phyloP scores from a whole-genome alignment of 495 filamentous ascomycete species.

The Penicillium herquei region DNA sequence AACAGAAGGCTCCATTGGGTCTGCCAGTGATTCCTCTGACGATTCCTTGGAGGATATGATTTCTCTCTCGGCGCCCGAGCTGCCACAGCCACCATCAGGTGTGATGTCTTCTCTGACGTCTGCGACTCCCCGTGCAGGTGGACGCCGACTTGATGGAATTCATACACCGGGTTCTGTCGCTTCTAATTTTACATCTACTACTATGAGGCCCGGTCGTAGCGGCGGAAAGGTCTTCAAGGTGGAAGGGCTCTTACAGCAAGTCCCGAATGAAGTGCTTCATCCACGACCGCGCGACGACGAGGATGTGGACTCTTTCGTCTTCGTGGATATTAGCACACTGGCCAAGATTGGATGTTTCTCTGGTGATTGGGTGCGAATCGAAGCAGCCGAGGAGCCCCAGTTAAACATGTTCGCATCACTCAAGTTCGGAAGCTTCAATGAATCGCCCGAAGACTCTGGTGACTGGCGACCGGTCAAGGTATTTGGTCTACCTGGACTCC shows the following conservation, averaged over 20 bases:
- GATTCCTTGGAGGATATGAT: slow-evolving; percentile 81
- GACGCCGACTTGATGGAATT: slow-evolving; percentile 61
- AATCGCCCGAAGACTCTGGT: slow-evolving; percentile 43
- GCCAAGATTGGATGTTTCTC: slow-evolving; percentile 93
- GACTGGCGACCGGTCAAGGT: slow-evolving; percentile 80
- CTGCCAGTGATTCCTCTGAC: slow-evolving; percentile 67
- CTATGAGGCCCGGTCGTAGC: slow-evolving; percentile 61
- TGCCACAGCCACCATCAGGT: slow-evolving; percentile 64
- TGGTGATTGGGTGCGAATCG: slow-evolving; percentile 93
- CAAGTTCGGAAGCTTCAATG: slow-evolving; percentile 46
- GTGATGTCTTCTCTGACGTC: slow-evolving; percentile 69
- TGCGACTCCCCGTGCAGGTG: slow-evolving; percentile 69
- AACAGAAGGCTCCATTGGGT: slow-evolving; percentile 46
- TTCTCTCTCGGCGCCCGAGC: slow-evolving; percentile 72
- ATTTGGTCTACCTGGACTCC: slow-evolving; percentile 77
- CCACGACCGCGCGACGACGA: slow-evolving; percentile 82
- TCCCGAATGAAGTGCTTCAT: slow-evolving; percentile 77
- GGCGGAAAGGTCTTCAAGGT: slow-evolving; percentile 69
- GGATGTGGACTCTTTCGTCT: slow-evolving; percentile 81
- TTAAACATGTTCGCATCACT: slow-evolving; percentile 53
- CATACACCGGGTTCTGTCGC: slow-evolving; percentile 81
- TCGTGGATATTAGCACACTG: slow-evolving; percentile 80
- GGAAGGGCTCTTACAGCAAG: slow-evolving; percentile 66
- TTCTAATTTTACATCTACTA: slow-evolving; percentile 77
- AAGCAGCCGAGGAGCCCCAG: slow-evolving; percentile 66